Base-by-base conservation (phyloP, 208 protist genomes). In the Wallacemonas sp. region DNA sequence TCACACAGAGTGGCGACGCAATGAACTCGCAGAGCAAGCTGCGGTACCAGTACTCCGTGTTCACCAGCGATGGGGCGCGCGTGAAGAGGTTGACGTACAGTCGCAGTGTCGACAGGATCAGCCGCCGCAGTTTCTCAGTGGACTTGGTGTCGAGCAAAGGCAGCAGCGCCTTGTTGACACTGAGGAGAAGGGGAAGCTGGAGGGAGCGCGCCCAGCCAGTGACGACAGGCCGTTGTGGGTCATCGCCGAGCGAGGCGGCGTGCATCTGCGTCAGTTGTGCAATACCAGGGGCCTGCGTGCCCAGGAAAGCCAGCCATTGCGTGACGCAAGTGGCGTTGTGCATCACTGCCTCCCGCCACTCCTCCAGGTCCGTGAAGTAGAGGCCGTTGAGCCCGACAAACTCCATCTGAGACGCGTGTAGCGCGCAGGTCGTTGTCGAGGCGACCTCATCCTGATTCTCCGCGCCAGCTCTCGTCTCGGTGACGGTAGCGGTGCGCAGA, bases 221-320 rank as follows among this genome's bases (percentile, higher is more conserved):
- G 5, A 62, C 0, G 16, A 38, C 52, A 41, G 60, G 32, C 29
- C 32, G 29, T 46, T 61, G 21, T n/a, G 55, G 11, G 48, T 56
- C 49, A 38, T 27, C 47, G 46, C 29, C 55, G n/a, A 64, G 54
- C 29, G 70, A 48, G 12, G 72, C 65, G 12, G 58, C 32, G 41
- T 84, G 56, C 24, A 95, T 73, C 44, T 81, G 92, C n/a, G 80
- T 79, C 30, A 93, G 73, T 63, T 93, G 90, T 16, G 78, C 65
- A 11, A 93, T 70, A 1, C 90, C 90, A 6, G 87, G 83, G 16
- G 90, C 77, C 54, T 75, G 80, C 17, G 68, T 61, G 36, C 82
- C 60, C 36, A 96, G 55, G 43, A 64, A 34, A 2, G 63, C 63
- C 32, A 90, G 55, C 85, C 85, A 93, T 21, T 70, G 67, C 49